These are phyloP conservation scores for Sonneratia alba DNA, from an alignment of 345 rosid species.

Conservation along the genomic window DNA sequence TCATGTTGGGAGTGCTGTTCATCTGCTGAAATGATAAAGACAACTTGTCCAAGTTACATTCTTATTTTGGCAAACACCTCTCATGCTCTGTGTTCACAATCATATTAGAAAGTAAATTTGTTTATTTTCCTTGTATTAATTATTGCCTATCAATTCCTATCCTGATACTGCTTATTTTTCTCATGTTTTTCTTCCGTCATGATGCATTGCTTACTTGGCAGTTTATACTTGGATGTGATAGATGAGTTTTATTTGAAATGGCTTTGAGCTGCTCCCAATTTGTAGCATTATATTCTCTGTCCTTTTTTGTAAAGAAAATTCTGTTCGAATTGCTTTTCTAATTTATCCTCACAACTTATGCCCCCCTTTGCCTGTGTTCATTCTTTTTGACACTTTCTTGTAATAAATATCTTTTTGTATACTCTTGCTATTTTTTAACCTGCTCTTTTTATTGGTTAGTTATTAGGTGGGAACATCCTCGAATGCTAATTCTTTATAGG, in stretches of 20 bases:
- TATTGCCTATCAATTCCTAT: no score
- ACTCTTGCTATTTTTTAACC: neutral
- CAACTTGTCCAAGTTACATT: no score
- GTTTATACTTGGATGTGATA: no score
- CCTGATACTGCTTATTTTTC: no score
- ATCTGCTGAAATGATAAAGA: neutral
- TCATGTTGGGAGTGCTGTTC: neutral
- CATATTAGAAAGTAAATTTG: no score
- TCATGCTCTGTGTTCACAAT: no score
- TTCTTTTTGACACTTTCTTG: neutral
- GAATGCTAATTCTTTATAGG: neutral
- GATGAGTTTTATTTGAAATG: neutral
- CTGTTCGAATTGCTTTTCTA: neutral
- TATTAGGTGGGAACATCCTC: neutral
- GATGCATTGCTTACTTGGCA: no score
- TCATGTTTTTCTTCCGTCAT: no score
- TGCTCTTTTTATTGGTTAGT: neutral
- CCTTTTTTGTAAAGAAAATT: neutral
- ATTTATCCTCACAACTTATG: neutral
- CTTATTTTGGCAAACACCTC: no score
- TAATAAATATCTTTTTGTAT: neutral
- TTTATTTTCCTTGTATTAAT: no score
- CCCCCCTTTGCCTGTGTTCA: neutral
- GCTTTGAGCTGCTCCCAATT: neutral
- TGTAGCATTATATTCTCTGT: no score